These are phyloP conservation scores for Xerocomus brunneocitrinus DNA, from an alignment of 768 basidiomycete species.

Conservation along the genomic window DNA sequence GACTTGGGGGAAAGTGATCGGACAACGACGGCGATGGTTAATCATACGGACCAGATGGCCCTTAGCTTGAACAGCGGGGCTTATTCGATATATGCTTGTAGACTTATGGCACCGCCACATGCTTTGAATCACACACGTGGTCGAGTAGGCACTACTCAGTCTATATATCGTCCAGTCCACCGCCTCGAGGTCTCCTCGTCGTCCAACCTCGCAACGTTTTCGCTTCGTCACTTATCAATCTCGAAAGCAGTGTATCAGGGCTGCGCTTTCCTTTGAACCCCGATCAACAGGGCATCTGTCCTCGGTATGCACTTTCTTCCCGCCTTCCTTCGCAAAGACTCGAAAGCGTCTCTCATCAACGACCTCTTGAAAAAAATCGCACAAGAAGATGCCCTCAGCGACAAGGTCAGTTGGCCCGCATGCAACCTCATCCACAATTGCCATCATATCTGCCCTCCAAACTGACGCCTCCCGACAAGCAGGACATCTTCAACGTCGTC, in stretches of 20 bases:
- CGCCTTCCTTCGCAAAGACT: slow-evolving; percentile 25
- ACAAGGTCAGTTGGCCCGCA: slow-evolving; percentile 18
- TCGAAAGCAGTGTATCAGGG: slow-evolving; percentile 13
- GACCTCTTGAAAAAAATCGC: slow-evolving; percentile 23
- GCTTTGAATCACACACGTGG: background rate
- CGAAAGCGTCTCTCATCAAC: slow-evolving; percentile 20
- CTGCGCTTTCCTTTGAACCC: slow-evolving; percentile 9
- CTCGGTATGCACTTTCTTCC: slow-evolving; percentile 26
- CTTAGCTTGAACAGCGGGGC: too few relatives aligned
- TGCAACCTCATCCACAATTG: background rate
- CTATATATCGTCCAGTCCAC: slow-evolving; percentile 8
- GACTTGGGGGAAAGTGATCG: too few relatives aligned
- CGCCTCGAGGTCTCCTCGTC: slow-evolving; percentile 15
- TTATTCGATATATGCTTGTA: too few relatives aligned
- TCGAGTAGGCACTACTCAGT: background rate
- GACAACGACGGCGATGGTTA: too few relatives aligned
- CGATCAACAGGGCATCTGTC: slow-evolving; percentile 3
- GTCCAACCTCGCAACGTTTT: slow-evolving; percentile 15
- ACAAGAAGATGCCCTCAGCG: slow-evolving; percentile 17
- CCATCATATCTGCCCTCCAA: background rate
- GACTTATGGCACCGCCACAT: too few relatives aligned
- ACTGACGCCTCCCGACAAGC: background rate
- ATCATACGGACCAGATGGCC: too few relatives aligned
- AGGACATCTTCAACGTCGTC: slow-evolving; percentile 29
- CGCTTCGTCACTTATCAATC: slow-evolving; percentile 6